These are phyloP conservation scores for Chytridium lagenaria DNA, from an alignment of 371 early-diverging fungal species.

Conservation along the genomic window DNA sequence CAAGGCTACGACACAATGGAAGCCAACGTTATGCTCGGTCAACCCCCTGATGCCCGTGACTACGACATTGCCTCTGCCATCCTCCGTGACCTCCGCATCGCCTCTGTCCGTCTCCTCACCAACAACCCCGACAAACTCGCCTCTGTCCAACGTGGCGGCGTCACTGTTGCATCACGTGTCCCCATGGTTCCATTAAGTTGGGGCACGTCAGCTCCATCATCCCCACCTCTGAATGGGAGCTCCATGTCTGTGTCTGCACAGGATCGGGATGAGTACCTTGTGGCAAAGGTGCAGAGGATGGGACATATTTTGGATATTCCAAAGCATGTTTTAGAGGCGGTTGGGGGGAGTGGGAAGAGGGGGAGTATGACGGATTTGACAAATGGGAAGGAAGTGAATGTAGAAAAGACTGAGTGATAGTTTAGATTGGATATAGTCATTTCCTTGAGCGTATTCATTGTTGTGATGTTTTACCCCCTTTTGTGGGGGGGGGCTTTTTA, in stretches of 20 bases:
- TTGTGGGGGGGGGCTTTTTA: too few relatives aligned
- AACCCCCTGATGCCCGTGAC: conserved; percentile 89
- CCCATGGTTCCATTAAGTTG: conserved; percentile 84
- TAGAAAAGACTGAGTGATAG: not conserved
- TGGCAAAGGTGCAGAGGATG: conserved; percentile 86
- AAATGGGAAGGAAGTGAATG: not conserved
- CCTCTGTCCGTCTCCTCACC: conserved; percentile 80
- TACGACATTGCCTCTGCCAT: conserved; percentile 94
- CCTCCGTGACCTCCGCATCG: conserved; percentile 77
- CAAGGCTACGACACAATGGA: conserved; percentile 93
- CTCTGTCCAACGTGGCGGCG: conserved; percentile 70
- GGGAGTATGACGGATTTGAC: too few relatives aligned
- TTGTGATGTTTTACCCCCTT: too few relatives aligned
- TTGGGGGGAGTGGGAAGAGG: not conserved
- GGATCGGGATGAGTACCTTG: conserved; percentile 84
- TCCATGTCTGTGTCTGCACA: conserved; percentile 11
- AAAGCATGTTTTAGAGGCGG: conserved; percentile 23
- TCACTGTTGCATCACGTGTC: conserved; percentile 78
- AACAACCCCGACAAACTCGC: conserved; percentile 96
- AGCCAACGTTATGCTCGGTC: conserved; percentile 88
- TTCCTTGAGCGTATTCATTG: too few relatives aligned
- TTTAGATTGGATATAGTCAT: too few relatives aligned
- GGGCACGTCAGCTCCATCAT: conserved; percentile 15
- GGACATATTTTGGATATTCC: conserved; percentile 84
- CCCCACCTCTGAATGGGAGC: not conserved